phyloP scores from a whole-genome alignment of 2,329 filamentous ascomycete genomes.

The Septoria petroselini region DNA sequence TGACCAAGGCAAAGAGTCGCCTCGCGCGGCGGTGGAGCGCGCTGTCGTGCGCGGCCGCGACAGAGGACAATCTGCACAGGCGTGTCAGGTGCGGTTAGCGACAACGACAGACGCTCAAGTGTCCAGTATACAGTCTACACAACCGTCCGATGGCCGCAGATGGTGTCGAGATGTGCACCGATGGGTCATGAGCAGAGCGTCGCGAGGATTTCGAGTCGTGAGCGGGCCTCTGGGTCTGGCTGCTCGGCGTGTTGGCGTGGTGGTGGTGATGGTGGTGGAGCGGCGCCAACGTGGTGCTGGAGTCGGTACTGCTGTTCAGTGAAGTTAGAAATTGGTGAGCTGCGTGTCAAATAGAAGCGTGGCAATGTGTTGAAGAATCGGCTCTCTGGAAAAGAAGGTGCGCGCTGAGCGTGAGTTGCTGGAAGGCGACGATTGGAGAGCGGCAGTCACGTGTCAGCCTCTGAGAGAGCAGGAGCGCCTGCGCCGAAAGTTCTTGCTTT shows the following conservation, averaged over 20 bases:
- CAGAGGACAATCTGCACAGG: slow-evolving; percentile 17
- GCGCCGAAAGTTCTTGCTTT: too few species aligned
- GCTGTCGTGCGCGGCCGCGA: slow-evolving; percentile 21
- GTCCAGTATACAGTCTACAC: slow-evolving; percentile 6
- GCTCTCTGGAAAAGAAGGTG: too few species aligned
- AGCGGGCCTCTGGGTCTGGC: slow-evolving; percentile 15
- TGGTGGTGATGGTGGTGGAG: slow-evolving; percentile 7
- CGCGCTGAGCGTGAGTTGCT: not conserved
- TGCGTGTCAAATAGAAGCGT: too few species aligned
- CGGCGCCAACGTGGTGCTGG: not conserved
- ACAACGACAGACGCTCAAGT: slow-evolving; percentile 3
- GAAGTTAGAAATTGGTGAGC: not conserved
- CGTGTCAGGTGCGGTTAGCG: slow-evolving; percentile 19
- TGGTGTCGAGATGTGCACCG: slow-evolving; percentile 12
- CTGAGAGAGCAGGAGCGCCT: too few species aligned
- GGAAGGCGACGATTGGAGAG: not conserved
- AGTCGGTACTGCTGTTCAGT: slow-evolving; percentile 4
- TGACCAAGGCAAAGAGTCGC: slow-evolving; percentile 11
- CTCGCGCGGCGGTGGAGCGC: slow-evolving; percentile 17
- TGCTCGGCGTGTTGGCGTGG: slow-evolving; percentile 7
- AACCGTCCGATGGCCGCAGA: slow-evolving; percentile 2
- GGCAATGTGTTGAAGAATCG: too few species aligned
- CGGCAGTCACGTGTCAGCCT: not conserved
- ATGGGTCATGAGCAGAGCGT: slow-evolving; percentile 20
- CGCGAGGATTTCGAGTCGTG: slow-evolving; percentile 12